Evolutionary conservation across 139 green algal species (phyloP).

Genomic region (Mesotaenium endlicherianum): DNA sequence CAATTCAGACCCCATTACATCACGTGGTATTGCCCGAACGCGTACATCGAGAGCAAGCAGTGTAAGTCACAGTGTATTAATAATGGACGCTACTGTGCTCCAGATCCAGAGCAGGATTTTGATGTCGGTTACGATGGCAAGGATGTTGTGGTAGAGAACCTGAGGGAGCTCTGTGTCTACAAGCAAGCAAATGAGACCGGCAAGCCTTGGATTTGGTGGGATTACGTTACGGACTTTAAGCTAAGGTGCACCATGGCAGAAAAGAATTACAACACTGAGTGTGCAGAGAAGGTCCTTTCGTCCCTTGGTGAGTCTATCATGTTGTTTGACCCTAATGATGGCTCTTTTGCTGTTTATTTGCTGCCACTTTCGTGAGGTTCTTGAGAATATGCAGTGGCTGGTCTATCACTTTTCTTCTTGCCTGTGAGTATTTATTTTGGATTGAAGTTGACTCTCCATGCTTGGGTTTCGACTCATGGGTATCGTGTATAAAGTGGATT

Average conservation of each 20-base stretch:
- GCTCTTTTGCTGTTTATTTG: neutral
- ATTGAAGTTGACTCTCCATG: too few species aligned
- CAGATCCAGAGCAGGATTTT: slow-evolving; percentile 65
- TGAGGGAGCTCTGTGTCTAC: slow-evolving; percentile 85
- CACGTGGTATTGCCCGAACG: slow-evolving; percentile 72
- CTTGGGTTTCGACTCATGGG: too few species aligned
- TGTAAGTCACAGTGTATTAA: slow-evolving; percentile 82
- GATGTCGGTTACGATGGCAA: slow-evolving; percentile 53
- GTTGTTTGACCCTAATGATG: neutral
- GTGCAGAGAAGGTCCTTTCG: slow-evolving; percentile 67
- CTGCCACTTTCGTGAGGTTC: neutral
- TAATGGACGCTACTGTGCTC: slow-evolving; percentile 74
- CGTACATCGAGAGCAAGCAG: slow-evolving; percentile 59
- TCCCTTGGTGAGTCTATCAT: slow-evolving; percentile 20
- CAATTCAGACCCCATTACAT: slow-evolving; percentile 89
- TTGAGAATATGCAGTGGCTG: too few species aligned
- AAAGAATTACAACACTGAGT: slow-evolving; percentile 69
- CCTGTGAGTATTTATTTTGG: too few species aligned
- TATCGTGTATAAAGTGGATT: too few species aligned
- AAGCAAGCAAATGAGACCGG: slow-evolving; percentile 58
- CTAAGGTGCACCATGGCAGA: slow-evolving; percentile 68
- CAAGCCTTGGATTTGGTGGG: slow-evolving; percentile 79
- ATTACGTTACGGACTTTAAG: slow-evolving; percentile 76
- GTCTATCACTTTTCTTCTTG: too few species aligned
- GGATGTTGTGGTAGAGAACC: slow-evolving; percentile 79